These are phyloP conservation scores for Furcasterigmium furcatum DNA, from an alignment of 2,329 filamentous ascomycete species.

Conservation along the genomic window DNA sequence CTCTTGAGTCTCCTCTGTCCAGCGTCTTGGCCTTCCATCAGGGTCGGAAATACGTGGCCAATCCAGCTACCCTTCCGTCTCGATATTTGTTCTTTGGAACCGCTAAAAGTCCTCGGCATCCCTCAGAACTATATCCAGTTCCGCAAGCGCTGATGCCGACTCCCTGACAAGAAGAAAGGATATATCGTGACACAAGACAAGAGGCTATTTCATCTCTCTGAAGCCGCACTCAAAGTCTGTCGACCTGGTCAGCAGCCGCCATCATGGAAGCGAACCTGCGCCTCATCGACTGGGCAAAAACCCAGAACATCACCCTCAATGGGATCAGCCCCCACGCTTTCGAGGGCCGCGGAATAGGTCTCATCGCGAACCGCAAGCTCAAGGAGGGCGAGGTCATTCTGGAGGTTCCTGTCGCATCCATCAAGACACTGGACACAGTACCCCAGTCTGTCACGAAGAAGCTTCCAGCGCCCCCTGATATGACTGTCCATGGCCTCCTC, in stretches of 20 bases:
- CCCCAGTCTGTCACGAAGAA: conserved; percentile 47
- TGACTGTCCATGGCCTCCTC: conserved; percentile 68
- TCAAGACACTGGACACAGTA: conserved; percentile 63
- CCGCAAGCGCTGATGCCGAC: too few relatives aligned
- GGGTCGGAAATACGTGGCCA: too few relatives aligned
- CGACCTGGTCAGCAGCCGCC: neutral
- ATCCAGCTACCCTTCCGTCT: too few relatives aligned
- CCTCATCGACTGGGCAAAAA: conserved; percentile 66
- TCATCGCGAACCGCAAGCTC: conserved; percentile 66
- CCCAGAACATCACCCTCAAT: conserved; percentile 62
- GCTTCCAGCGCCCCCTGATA: conserved; percentile 42
- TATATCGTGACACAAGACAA: too few relatives aligned
- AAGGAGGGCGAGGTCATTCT: conserved; percentile 57
- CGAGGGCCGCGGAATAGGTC: conserved; percentile 71
- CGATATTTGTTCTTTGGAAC: too few relatives aligned
- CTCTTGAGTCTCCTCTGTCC: too few relatives aligned
- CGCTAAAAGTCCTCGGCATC: too few relatives aligned
- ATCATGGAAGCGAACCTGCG: conserved; percentile 26
- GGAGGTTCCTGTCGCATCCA: conserved; percentile 58
- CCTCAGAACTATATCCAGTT: too few relatives aligned
- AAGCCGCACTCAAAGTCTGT: too few relatives aligned
- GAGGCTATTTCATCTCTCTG: too few relatives aligned
- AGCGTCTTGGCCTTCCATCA: too few relatives aligned
- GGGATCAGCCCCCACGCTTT: conserved; percentile 66
- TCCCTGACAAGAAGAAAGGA: too few relatives aligned